A percentile compares a stretch with the other conserved stretches of the same genome.
phyloP scores from a whole-genome alignment of 768 basidiomycete species.

The Holtermannia corniformis region DNA sequence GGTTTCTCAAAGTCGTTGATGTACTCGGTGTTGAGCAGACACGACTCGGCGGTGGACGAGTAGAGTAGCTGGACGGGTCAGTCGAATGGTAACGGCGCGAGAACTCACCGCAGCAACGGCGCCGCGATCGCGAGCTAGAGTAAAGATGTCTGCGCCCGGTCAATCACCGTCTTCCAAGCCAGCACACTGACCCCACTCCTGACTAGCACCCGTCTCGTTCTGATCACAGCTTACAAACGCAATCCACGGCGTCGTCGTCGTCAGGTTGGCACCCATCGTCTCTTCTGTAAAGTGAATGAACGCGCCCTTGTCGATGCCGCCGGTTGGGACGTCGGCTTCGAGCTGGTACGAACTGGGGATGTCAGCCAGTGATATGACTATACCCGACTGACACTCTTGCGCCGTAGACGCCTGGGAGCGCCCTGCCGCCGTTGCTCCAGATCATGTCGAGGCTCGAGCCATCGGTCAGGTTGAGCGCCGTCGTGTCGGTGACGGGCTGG shows the following conservation, averaged over 20 bases:
- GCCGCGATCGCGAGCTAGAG: slow-evolving; percentile 64
- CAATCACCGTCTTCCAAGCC: neutral
- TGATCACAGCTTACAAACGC: slow-evolving; percentile 74
- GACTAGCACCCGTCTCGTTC: slow-evolving; percentile 55
- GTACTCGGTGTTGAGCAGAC: slow-evolving; percentile 66
- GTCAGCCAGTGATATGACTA: neutral
- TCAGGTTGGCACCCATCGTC: slow-evolving; percentile 36
- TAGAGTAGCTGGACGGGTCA: slow-evolving; percentile 75
- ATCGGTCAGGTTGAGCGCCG: slow-evolving; percentile 51
- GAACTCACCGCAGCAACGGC: slow-evolving; percentile 64
- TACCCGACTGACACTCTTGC: slow-evolving; percentile 24
- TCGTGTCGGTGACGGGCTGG: slow-evolving; percentile 57
- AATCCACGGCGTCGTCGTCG: slow-evolving; percentile 78
- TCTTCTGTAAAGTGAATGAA: slow-evolving; percentile 74
- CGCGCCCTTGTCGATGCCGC: slow-evolving; percentile 54
- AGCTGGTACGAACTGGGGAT: slow-evolving; percentile 35
- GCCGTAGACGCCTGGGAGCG: slow-evolving; percentile 34
- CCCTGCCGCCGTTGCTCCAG: slow-evolving; percentile 53
- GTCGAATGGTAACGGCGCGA: neutral
- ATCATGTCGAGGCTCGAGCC: slow-evolving; percentile 49
- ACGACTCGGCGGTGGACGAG: slow-evolving; percentile 60
- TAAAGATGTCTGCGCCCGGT: slow-evolving; percentile 61
- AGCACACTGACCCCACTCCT: slow-evolving; percentile 29
- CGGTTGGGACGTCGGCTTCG: slow-evolving; percentile 33
- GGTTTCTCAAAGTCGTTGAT: slow-evolving; percentile 52